phyloP scores from a whole-genome alignment of 441 rosid species.

The Raphanus hybrid region DNA sequence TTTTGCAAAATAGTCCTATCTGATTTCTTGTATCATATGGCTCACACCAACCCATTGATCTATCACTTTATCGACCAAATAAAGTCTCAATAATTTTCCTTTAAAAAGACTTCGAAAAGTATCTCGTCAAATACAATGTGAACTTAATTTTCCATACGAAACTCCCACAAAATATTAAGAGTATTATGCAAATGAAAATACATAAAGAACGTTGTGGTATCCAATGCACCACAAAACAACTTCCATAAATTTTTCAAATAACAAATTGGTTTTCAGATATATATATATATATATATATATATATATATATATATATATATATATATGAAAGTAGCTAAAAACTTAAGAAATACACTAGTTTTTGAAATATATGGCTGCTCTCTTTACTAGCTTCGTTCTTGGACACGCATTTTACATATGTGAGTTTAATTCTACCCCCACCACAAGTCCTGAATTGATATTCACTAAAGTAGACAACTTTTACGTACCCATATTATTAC shows the following conservation, averaged over 20 bases:
- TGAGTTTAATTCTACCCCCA: constrained; percentile 11
- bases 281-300: too few species aligned
- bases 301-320: too few species aligned
- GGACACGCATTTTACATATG: constrained; percentile 19
- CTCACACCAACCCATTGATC: constrained; percentile 30
- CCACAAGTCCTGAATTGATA: background rate
- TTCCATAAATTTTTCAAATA: background rate
- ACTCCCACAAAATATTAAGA: background rate
- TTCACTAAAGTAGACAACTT: constrained; percentile 4
- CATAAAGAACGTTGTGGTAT: background rate
- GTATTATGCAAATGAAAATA: background rate
- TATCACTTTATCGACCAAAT: constrained; percentile 31
- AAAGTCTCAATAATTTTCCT: constrained; percentile 24
- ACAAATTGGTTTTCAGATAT: background rate
- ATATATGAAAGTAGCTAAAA: background rate
- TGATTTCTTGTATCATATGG: constrained; percentile 14
- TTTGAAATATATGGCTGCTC: background rate
- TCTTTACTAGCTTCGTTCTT: background rate
- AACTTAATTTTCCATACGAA: constrained; percentile 14
- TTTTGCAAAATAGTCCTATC: background rate
- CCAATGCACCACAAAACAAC: background rate
- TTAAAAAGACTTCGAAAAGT: background rate
- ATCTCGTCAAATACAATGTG: background rate
- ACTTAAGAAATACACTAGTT: background rate
- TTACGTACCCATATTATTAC: background rate